A percentile compares a stretch with the other conserved stretches of the same genome.
Evolutionary conservation across 257 asterid species (phyloP).

Genomic region (Leptodermis oblonga): DNA sequence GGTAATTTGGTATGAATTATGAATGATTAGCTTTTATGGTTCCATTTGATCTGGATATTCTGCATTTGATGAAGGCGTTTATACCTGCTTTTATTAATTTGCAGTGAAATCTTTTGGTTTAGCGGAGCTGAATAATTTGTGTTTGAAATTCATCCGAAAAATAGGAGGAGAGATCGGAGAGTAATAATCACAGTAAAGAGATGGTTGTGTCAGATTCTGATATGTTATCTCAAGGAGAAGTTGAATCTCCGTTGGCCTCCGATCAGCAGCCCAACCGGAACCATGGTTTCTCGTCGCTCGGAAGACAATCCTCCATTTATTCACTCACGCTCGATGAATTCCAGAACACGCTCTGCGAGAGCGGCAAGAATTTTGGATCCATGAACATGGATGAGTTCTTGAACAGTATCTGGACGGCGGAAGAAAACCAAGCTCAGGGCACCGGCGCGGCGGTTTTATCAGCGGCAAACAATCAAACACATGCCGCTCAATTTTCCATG

Average conservation of each 20-base stretch:
- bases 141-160: too few relatives aligned
- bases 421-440: slow-evolving; percentile 56
- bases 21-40: too few relatives aligned
- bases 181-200: too few relatives aligned
- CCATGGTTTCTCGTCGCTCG: slow-evolving; percentile 27
- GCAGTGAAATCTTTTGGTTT: too few relatives aligned
- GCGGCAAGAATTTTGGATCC: slow-evolving; percentile 76
- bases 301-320: slow-evolving; percentile 64
- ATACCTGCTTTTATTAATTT: too few relatives aligned
- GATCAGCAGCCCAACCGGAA: slow-evolving; percentile 25
- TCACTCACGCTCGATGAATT: slow-evolving; percentile 83
- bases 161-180: too few relatives aligned
- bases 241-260: slow-evolving; percentile 30
- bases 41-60: too few relatives aligned
- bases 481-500: slow-evolving; percentile 15
- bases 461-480: background rate
- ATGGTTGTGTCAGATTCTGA: slow-evolving; percentile 40
- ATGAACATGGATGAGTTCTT: slow-evolving; percentile 97
- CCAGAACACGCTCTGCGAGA: slow-evolving; percentile 54
- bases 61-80: too few relatives aligned
- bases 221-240: slow-evolving; percentile 42
- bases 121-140: too few relatives aligned
- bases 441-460: background rate
- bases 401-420: slow-evolving; percentile 86
- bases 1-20: too few relatives aligned